Base-by-base conservation (phyloP, 2,329 filamentous ascomycete species). In the Gremmenia infestans region DNA sequence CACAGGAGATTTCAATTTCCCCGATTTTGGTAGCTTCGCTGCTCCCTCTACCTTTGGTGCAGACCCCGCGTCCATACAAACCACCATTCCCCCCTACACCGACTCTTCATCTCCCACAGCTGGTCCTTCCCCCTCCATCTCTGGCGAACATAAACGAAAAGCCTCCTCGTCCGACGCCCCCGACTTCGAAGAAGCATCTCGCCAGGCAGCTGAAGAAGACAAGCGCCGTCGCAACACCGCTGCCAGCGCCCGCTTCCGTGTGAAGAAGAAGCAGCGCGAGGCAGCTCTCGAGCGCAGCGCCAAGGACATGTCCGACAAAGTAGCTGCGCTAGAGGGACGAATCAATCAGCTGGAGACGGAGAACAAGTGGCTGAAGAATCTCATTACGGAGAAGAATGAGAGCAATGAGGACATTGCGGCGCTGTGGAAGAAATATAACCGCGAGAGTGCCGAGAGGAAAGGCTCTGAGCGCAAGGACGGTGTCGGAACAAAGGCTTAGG, bases 201-300 rank as follows among this genome's bases (percentile, higher is more conserved):
- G 88, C 40, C 64, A 85, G 5, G 87, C 87, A 12, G 90, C 90
- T 22, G 91, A 96, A 72, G 91, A 96, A 73, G 91, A 96, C 71
- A 95, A 95, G 76, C 87, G 91, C 50, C 85, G 90, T 57, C 85
- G 91, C 61, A 96, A 96, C 75, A 95, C 91, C 2, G 91, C 91
- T 35, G 91, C 91, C 54, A 91, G 87, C 63, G 91, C 91, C 17
- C 87, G 91, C 50, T 96, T 96, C 80, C 87, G 91, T 57, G 85
- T 94, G 70, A 96, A 96, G 84, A 96, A 96, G 86, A 96, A 96
- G 83, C 89, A 94, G 75, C 87, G 91, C 50, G 91, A 96, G 76
- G 88, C 92, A 72, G 87, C 89, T 8, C 83, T 95, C 52, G 89
- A 93, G 72, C 85, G 84, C 67, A 87, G 84, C 3, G 86, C 90